Percentiles rank a stretch among this genome's conserved stretches.
Conservation (phyloP, 2,329 filamentous ascomycete species). For the Aspergillus arachidicola region DNA sequence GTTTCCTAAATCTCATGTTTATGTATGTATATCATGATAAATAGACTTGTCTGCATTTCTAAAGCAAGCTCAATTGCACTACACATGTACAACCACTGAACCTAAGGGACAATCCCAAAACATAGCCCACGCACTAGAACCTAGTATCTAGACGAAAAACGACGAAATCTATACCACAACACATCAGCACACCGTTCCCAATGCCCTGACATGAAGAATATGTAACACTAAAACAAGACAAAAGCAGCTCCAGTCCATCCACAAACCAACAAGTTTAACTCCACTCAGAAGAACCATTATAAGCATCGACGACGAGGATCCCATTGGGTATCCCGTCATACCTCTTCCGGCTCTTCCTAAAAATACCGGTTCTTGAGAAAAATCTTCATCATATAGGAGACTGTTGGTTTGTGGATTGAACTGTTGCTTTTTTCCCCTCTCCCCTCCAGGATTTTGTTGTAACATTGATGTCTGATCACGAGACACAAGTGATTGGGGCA, state of each 20-base stretch:
- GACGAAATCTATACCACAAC: not conserved
- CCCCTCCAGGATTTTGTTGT: too few relatives aligned
- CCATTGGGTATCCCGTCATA: conserved; percentile 38
- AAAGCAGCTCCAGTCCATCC: conserved; percentile 8
- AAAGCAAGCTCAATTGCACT: not conserved
- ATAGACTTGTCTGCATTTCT: conserved; percentile 3
- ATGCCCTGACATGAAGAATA: not conserved
- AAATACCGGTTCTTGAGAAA: conserved; percentile 43
- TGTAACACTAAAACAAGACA: not conserved
- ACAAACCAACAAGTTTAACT: conserved; percentile 18
- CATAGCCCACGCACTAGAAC: not conserved
- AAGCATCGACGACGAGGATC: conserved; percentile 49
- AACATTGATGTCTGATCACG: not conserved
- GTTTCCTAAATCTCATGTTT: conserved; percentile 11
- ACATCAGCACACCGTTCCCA: not conserved
- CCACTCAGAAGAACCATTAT: conserved; percentile 51
- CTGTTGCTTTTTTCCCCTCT: not conserved
- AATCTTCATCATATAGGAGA: conserved; percentile 45
- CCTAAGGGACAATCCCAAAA: not conserved
- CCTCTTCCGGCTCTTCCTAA: conserved; percentile 54
- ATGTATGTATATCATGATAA: conserved; percentile 5
- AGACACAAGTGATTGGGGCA: too few relatives aligned
- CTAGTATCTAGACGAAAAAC: not conserved
- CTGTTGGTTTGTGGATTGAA: conserved; percentile 14
- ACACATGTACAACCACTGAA: not conserved